Evolutionary conservation across 2,329 filamentous ascomycete genomes (phyloP), one percentile per base, ranked within the genome.

Genomic region (Xylariaceae sp.): DNA sequence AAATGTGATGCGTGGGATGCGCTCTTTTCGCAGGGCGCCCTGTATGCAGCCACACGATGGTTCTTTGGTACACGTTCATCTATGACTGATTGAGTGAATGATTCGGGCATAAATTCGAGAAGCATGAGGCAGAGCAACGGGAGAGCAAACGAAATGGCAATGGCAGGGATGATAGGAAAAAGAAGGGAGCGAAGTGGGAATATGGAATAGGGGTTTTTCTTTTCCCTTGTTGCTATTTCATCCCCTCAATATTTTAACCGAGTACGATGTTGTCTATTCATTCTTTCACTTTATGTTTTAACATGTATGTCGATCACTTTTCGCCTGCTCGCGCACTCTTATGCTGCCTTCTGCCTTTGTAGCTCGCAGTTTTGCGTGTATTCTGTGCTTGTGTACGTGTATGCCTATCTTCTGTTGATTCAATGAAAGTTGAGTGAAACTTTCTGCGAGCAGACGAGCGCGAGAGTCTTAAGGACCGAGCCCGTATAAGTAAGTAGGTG

Each of bases 101-200:
- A 54, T 47, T 50, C 42, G 44, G 47, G 54, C 6, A 46, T 29
- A 51, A 35, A 31, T 40, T 54, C 30, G 45, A 56, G 39, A 37
- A 26, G 49, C 46, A 57, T 51, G 51, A 53, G 46, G 29, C 12
- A 53, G 39, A 51, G 41, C 47, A 48, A 54, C n/a, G 48, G 19
- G 52, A 54, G 47, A 49, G 35, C 30, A 46, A 44, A 56, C 48
- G 55, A 51, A 57, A 53, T 44, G 42, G 48, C 32, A 50, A 52
- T 42, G 56, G 31, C 30, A 58, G 27, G 34, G 46, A 49, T 50
- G 47, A 32, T 32, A 11, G 34, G 54, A 37, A 56, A 48, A 39
- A 54, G 53, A 43, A 42, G 34, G 37, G 49, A 51, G 30, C 37
- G 32, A 47, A 42, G 19, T 53, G 53, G 35, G 32, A 19, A 19